Percentiles rank a stretch among this genome's conserved stretches.
phyloP scores from a whole-genome alignment of 768 basidiomycete species.

The Omphalotus guepiniiformis region DNA sequence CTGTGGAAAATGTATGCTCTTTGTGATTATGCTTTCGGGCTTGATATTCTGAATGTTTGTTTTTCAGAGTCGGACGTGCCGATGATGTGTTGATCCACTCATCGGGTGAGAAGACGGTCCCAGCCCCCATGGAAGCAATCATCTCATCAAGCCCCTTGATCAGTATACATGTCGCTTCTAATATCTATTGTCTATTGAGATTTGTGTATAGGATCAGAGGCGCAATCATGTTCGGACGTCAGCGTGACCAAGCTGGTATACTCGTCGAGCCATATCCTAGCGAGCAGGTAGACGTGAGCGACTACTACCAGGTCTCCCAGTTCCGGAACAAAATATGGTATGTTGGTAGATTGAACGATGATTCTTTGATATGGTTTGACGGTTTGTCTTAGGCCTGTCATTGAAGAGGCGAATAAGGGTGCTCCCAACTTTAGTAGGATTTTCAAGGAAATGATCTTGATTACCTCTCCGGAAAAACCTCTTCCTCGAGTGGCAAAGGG shows the following conservation, averaged over 20 bases:
- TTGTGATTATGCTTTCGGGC: background rate
- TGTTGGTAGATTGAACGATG: background rate
- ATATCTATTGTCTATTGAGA: background rate
- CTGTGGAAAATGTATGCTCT: slow-evolving; percentile 28
- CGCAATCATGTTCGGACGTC: slow-evolving; percentile 38
- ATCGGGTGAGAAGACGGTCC: slow-evolving; percentile 29
- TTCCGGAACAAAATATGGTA: slow-evolving; percentile 35
- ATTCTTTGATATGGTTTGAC: background rate
- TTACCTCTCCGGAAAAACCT: slow-evolving; percentile 35
- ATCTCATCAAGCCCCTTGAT: slow-evolving; percentile 20
- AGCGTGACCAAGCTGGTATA: slow-evolving; percentile 27
- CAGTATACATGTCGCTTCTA: slow-evolving; percentile 8
- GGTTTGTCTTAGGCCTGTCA: slow-evolving; percentile 23
- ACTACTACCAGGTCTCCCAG: slow-evolving; percentile 21
- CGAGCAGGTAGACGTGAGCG: slow-evolving; percentile 25
- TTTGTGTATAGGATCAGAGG: slow-evolving; percentile 21
- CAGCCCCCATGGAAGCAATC: slow-evolving; percentile 23
- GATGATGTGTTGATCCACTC: slow-evolving; percentile 28
- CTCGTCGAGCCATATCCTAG: slow-evolving; percentile 24
- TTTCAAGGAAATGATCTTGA: slow-evolving; percentile 50
- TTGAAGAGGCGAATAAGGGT: slow-evolving; percentile 38
- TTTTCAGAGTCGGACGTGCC: slow-evolving; percentile 25
- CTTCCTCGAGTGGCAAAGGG: slow-evolving; percentile 44
- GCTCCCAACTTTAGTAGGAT: slow-evolving; percentile 38
- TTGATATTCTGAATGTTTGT: background rate